Percentiles rank a stretch among this genome's conserved stretches.
Evolutionary conservation across 306 rosid species (phyloP).

Genomic region (Lathyrus oleraceus): DNA sequence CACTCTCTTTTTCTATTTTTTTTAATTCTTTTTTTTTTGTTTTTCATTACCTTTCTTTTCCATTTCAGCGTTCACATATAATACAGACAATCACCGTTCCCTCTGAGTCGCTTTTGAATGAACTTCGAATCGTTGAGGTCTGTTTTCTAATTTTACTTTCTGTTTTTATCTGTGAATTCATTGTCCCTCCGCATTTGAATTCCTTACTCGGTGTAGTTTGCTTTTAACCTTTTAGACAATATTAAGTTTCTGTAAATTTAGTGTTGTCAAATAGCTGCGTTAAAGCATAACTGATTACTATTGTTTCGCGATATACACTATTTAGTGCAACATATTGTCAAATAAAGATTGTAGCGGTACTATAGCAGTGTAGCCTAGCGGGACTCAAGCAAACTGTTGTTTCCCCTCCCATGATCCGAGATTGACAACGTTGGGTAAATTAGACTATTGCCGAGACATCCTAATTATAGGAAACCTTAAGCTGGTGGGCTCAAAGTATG

Average conservation of each 20-base stretch:
- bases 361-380: too few species aligned
- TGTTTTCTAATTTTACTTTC: slow-evolving; percentile 33
- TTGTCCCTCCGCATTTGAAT: not conserved
- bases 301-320: too few species aligned
- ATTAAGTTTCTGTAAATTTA: slow-evolving; percentile 7
- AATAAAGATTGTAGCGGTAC: too few species aligned
- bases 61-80: slow-evolving; percentile 84
- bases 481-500: not conserved
- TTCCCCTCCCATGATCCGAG: too few species aligned
- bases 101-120: slow-evolving; percentile 93
- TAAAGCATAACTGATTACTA: too few species aligned
- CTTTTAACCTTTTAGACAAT: not conserved
- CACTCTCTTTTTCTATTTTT: not conserved
- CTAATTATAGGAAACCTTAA: slow-evolving; percentile 5
- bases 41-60: slow-evolving; percentile 25
- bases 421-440: not conserved
- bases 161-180: not conserved
- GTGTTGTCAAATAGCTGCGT: too few species aligned
- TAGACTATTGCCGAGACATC: not conserved
- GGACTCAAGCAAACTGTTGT: too few species aligned
- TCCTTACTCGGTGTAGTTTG: not conserved
- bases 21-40: not conserved
- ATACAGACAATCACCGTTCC: slow-evolving; percentile 86
- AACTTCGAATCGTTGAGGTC: slow-evolving; percentile 93
- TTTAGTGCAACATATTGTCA: too few species aligned